Evolutionary conservation across 2,329 filamentous ascomycete species (phyloP), one percentile per base, ranked within the genome.

Genomic region (Cyclaneusma minus): DNA sequence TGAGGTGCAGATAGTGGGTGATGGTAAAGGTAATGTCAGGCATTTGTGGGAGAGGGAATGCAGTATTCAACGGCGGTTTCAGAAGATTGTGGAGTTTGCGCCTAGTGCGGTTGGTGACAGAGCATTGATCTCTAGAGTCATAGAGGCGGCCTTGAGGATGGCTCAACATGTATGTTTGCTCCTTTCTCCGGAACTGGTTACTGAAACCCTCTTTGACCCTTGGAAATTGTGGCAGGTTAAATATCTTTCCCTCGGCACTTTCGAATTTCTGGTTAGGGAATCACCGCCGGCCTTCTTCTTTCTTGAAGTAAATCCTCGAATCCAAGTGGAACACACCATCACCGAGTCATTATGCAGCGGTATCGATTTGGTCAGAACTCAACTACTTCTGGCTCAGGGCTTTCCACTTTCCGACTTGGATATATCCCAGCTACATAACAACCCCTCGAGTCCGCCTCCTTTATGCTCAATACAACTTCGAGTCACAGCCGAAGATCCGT

Each of bases 61-160:
- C 40, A 72, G 65, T 0, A 64, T 79, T 4, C 73, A 79, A 41
- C 50, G 74, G 21, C 55, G 74, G 11, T 70, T 78, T 40, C 74
- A 79, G 41, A 79, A 80, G 38, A 68, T 79, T 13, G 63, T 80
- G 9, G 73, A 78, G 38, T 75, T 80, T 41, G 74, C 64, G 7
- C 75, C 75, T 0, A 70, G 66, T 33, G 71, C 70, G 0, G 73
- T 74, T 32, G 54, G 68, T 3, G 50, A 68, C 36, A 49, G 68
- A 1, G 47, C 28, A 11, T 27, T 39, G 8, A 39, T 45, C 3
- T 35, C 40, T 2, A 36, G 41, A 1, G 37, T 59, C 10, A 45
- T 55, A 2, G 33, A 45, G 13, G 55, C 64, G 14, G 67, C 69
- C 15, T 53, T 71, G 11, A 51, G 55, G 7, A 52, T 70, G 11